phyloP scores from a whole-genome alignment of 768 basidiomycete species.

The Agaricus subrufescens region DNA sequence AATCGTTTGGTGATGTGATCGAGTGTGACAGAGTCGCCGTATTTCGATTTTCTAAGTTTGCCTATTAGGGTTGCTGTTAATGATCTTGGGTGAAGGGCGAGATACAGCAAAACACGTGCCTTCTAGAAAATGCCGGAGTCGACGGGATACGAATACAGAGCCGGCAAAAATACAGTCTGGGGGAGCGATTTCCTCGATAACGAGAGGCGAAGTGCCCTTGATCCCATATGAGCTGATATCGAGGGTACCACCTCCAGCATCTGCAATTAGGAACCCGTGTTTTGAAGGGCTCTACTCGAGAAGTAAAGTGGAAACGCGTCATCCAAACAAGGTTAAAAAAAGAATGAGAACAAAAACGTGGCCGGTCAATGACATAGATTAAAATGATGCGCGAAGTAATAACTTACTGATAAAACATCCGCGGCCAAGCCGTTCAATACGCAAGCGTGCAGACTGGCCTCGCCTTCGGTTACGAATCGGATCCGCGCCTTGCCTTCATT shows the following conservation, averaged over 20 bases:
- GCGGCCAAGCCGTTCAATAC: conserved; percentile 73
- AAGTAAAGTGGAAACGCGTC: conserved; percentile 1
- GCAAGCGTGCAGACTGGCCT: conserved; percentile 80
- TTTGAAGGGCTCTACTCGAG: conserved; percentile 57
- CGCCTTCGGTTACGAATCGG: conserved; percentile 79
- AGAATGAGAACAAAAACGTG: too few relatives aligned
- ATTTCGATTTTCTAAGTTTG: conserved; percentile 69
- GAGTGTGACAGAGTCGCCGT: conserved; percentile 63
- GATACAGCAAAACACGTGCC: conserved; percentile 31
- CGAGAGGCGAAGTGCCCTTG: conserved; percentile 60
- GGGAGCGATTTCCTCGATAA: conserved; percentile 80
- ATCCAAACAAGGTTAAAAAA: too few relatives aligned
- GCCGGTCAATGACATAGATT: too few relatives aligned
- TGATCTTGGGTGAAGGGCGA: neutral
- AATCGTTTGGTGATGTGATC: conserved; percentile 80
- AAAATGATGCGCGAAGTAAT: neutral
- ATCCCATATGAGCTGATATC: conserved; percentile 81
- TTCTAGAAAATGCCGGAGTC: conserved; percentile 69
- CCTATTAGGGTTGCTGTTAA: conserved; percentile 33
- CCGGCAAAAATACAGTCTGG: conserved; percentile 86
- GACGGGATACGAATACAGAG: conserved; percentile 75
- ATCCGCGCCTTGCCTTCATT: conserved; percentile 70
- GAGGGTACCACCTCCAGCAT: conserved; percentile 78
- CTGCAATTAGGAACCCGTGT: conserved; percentile 75
- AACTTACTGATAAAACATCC: conserved; percentile 67